Base-by-base conservation (phyloP, 2,329 filamentous ascomycete genomes). In the Didymella exigua region DNA sequence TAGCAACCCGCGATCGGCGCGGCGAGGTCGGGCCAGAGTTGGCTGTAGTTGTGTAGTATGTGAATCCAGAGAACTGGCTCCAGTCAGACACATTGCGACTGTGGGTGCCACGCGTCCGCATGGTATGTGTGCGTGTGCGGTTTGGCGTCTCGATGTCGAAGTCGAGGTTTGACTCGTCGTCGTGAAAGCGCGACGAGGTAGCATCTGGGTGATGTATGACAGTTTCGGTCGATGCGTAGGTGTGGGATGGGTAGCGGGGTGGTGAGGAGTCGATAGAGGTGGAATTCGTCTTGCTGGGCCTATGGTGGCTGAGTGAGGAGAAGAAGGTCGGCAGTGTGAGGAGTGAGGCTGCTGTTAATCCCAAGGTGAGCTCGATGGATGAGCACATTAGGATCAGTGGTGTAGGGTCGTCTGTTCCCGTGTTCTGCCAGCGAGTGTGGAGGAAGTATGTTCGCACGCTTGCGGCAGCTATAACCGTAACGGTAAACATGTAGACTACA, bases 131-230 rank as follows among this genome's bases (percentile, higher is more conserved):
- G 21, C 59, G 59, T 5, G 59, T 58, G 14, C 59, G 53, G 4
- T 49, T 31, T 16, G 56, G 62, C 4, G 63, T 56, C 33, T 64
- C 65, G 14, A 70, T 60, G 24, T 70, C 67, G 50, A 70, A 70
- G 38, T 66, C 62, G 16, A 70, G 59, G 23, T 67, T 65, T 0
- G 65, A 66, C 14, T 60, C 59, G 29, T 59, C 57, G 51, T 69
- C 67, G 46, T 69, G 60, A 57, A 62, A 68, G 41, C 65, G 63
- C 2, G 56, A n/a, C 10, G 52, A 48, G 21, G 53, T 53, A 8
- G 56, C 52, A 24, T 56, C 53, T 1, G 59, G 61, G 8, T 49
- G 59, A 42, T 58, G 53, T 19, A 62, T 58, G 29, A 62, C 52
- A 8, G 63, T 61, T 23, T 53, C 53, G 21, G 45, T 52, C 1